These are phyloP conservation scores for Candida montana DNA, from an alignment of 805 yeast species.

Conservation along the genomic window DNA sequence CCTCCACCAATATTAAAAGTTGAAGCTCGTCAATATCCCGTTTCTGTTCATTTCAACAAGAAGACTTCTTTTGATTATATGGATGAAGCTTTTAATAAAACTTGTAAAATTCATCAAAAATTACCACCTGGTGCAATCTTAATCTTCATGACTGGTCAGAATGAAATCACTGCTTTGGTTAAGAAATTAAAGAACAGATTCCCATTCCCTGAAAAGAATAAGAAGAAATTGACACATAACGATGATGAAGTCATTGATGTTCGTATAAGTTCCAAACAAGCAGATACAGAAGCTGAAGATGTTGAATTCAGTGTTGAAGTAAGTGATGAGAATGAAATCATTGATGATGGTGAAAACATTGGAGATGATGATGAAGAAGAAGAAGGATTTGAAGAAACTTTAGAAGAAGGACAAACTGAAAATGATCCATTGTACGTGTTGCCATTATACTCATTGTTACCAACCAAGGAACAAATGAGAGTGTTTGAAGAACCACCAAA, in stretches of 20 bases:
- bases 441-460: slow-evolving; percentile 87
- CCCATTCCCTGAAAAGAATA: slow-evolving; percentile 40
- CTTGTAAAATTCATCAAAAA: slow-evolving; percentile 78
- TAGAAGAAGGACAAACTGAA: slow-evolving; percentile 65
- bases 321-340: slow-evolving; percentile 27
- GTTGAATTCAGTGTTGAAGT: slow-evolving; percentile 62
- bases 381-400: slow-evolving; percentile 61
- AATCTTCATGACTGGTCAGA: slow-evolving; percentile 90
- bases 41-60: slow-evolving; percentile 82
- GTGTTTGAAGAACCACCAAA: slow-evolving; percentile 83
- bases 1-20: slow-evolving; percentile 89
- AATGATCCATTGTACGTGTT: slow-evolving; percentile 82
- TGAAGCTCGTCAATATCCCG: slow-evolving; percentile 93
- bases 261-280: slow-evolving; percentile 49
- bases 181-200: slow-evolving; percentile 62
- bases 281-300: slow-evolving; percentile 82
- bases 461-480: slow-evolving; percentile 93
- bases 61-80: slow-evolving; percentile 73
- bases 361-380: slow-evolving; percentile 41
- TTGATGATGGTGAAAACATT: slow-evolving; percentile 33
- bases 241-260: slow-evolving; percentile 37
- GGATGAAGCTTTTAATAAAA: slow-evolving; percentile 80
- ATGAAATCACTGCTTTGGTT: slow-evolving; percentile 78
- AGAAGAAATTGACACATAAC: slow-evolving; percentile 17
- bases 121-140: slow-evolving; percentile 94